These are phyloP conservation scores for Dactylellina drechsleri DNA, from an alignment of 2,329 filamentous ascomycete genomes.

Conservation along the genomic window DNA sequence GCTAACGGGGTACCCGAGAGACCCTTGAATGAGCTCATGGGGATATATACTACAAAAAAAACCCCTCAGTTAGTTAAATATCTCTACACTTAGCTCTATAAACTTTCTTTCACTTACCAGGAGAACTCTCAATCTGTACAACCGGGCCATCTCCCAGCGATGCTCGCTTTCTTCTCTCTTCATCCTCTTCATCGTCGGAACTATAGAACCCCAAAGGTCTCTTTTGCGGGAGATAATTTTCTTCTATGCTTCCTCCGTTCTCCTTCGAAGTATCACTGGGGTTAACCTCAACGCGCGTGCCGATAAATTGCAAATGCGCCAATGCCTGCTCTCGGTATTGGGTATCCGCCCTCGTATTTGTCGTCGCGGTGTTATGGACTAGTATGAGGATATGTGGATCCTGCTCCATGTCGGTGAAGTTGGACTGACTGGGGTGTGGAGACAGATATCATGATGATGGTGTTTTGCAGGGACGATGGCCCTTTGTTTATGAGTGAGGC, in stretches of 20 bases:
- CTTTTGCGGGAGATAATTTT: slow-evolving; percentile 4
- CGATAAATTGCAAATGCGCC: slow-evolving; percentile 19
- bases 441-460: slow-evolving; percentile 19
- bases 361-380: slow-evolving; percentile 39
- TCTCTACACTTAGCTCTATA: background rate
- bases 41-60: slow-evolving; percentile 17
- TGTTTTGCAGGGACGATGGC: background rate
- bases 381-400: slow-evolving; percentile 36
- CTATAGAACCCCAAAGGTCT: slow-evolving; percentile 12
- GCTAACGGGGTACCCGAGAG: slow-evolving; percentile 24
- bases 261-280: background rate
- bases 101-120: slow-evolving; percentile 4
- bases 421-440: background rate
- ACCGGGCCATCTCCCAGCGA: slow-evolving; percentile 8
- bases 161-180: slow-evolving; percentile 17
- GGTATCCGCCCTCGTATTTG: slow-evolving; percentile 31
- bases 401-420: slow-evolving; percentile 40
- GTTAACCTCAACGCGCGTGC: slow-evolving; percentile 16
- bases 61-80: background rate
- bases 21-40: slow-evolving; percentile 26
- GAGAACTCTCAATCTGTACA: slow-evolving; percentile 22
- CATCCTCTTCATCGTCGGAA: slow-evolving; percentile 19
- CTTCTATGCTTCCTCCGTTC: background rate
- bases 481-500: slow-evolving; percentile 1
- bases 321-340: slow-evolving; percentile 36